phyloP scores from a whole-genome alignment of 331 rosid genomes.

The Malus hybrid region DNA sequence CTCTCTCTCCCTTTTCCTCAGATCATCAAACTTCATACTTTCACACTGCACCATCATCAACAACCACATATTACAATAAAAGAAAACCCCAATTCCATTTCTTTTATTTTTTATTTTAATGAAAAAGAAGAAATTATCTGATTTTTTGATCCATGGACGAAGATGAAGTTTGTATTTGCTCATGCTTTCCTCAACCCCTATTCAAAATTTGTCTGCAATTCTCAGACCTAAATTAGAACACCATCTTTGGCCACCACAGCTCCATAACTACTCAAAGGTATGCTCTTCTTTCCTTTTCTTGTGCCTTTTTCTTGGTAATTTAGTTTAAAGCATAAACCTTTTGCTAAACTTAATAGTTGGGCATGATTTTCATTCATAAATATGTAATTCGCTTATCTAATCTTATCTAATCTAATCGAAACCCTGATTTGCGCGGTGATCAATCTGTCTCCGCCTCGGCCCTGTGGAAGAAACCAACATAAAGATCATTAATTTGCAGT shows the following conservation, averaged over 20 bases:
- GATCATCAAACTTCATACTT: not conserved
- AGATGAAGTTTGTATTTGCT: not conserved
- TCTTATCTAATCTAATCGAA: not conserved
- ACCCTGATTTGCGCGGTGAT: not conserved
- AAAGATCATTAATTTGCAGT: not conserved
- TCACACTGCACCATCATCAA: not conserved
- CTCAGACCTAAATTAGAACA: constrained; percentile 2
- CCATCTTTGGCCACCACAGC: not conserved
- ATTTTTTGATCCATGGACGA: constrained; percentile 1
- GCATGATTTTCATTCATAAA: not conserved
- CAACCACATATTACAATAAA: not conserved
- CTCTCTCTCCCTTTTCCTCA: not conserved
- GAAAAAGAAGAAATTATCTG: not conserved
- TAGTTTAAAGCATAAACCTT: not conserved
- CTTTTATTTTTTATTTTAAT: not conserved
- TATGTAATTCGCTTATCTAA: not conserved
- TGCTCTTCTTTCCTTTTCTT: not conserved
- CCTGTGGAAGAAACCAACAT: not conserved
- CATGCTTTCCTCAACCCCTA: not conserved
- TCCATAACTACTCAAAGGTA: not conserved
- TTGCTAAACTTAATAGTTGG: not conserved
- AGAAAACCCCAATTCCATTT: not conserved
- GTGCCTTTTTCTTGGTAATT: not conserved
- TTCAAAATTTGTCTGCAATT: not conserved
- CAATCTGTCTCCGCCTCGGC: not conserved